phyloP scores from a whole-genome alignment of 805 yeast species.

The Nakazawaea laoshanensis region DNA sequence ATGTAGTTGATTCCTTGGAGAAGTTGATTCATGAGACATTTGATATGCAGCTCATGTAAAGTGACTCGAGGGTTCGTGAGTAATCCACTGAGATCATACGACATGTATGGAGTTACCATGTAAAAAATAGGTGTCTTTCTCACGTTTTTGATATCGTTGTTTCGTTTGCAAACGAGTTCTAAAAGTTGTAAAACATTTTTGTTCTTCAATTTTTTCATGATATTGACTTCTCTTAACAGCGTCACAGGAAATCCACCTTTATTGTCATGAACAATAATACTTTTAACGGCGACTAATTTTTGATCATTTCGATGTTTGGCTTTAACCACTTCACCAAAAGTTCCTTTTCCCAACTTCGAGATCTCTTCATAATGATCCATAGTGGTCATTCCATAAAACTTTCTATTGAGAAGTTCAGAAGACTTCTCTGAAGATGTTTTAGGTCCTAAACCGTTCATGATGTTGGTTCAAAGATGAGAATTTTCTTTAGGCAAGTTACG shows the following conservation, averaged over 20 bases:
- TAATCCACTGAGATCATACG: conserved; percentile 84
- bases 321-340: conserved; percentile 54
- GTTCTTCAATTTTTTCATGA: conserved; percentile 63
- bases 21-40: conserved; percentile 74
- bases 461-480: neutral
- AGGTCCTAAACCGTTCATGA: too few relatives aligned
- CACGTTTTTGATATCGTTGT: conserved; percentile 19
- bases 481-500: too few relatives aligned
- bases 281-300: conserved; percentile 77
- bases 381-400: conserved; percentile 19
- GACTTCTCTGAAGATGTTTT: too few relatives aligned
- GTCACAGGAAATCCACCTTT: conserved; percentile 89
- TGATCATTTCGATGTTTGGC: conserved; percentile 52
- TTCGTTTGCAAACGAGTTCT: conserved; percentile 61
- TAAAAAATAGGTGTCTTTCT: conserved; percentile 40
- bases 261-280: conserved; percentile 67
- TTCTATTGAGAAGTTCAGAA: neutral
- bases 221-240: conserved; percentile 85
- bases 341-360: conserved; percentile 68
- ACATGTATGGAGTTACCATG: conserved; percentile 90
- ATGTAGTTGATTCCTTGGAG: conserved; percentile 75
- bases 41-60: conserved; percentile 61
- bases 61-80: conserved; percentile 68
- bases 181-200: conserved; percentile 65
- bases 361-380: conserved; percentile 22